phyloP scores from a whole-genome alignment of 495 filamentous ascomycete genomes.

The Trichoderma parareesei region DNA sequence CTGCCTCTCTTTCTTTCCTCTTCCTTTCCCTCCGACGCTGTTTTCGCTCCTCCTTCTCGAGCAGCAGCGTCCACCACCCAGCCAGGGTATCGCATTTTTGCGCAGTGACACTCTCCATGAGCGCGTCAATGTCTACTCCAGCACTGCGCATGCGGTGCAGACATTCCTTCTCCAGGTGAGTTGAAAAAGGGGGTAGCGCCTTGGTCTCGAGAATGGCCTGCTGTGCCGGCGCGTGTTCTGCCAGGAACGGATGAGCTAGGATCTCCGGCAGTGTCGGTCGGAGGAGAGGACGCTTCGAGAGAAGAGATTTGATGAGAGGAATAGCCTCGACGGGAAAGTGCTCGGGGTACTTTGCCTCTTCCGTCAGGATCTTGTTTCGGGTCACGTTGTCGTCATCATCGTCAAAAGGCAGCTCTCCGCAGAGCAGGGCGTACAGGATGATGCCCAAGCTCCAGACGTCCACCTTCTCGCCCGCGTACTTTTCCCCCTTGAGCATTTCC shows the following conservation, averaged over 20 bases:
- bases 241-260: conserved; percentile 77
- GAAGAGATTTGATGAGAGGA: conserved; percentile 61
- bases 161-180: conserved; percentile 81
- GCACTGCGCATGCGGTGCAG: conserved; percentile 91
- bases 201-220: conserved; percentile 82
- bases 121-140: conserved; percentile 86
- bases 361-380: conserved; percentile 71
- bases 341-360: conserved; percentile 79
- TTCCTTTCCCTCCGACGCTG: conserved; percentile 74
- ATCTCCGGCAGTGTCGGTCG: conserved; percentile 84
- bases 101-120: conserved; percentile 88
- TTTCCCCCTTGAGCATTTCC: conserved; percentile 97
- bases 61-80: conserved; percentile 92
- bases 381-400: conserved; percentile 86
- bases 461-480: conserved; percentile 94
- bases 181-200: conserved; percentile 78
- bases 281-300: conserved; percentile 82
- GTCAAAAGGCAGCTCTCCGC: conserved; percentile 91
- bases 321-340: conserved; percentile 69
- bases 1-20: conserved; percentile 73
- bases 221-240: conserved; percentile 81
- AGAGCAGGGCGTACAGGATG: conserved; percentile 87
- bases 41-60: conserved; percentile 95
- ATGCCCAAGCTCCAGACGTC: conserved; percentile 98
- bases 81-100: conserved; percentile 83